Base-by-base conservation (phyloP, 305 asterid genomes). In the Salvia sclarea region DNA sequence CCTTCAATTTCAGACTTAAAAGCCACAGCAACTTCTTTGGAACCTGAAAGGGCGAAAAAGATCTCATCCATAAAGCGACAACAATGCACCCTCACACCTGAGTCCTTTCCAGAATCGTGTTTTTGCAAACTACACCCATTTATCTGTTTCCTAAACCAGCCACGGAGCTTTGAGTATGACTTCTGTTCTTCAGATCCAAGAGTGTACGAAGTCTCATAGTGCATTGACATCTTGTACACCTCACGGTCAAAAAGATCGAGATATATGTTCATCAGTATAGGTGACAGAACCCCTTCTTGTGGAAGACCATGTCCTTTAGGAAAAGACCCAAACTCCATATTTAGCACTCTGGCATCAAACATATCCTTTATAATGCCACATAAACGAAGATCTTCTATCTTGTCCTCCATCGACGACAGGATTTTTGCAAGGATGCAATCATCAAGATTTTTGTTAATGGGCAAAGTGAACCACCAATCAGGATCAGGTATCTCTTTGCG, bases 251-350 rank as follows among this genome's bases (percentile, higher is more conserved):
- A 88, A 40, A 79, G 85, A 81, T 88, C 95, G 63, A 93, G 94
- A 82, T 93, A 88, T 68, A 93, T 76, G 70, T 93, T 93, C 84
- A 85, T 87, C 57, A 93, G 68, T 78, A 93, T 84, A 17, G 98
- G 98, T 9, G 97, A 87, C 74, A 93, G 61, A n/a, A 81, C 81
- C 59, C 98, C 98, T 81, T 93, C 98, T 79, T 93, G 98, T 24
- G 98, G 98, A 78, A 93, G 97, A 78, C 98, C 98, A 11, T 85
- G 95, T 44, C 98, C 96, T 79, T 93, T 93, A 20, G 96, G 86
- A 73, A 85, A 93, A 17, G 80, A 88, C 33, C 98, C 97, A 66
- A 93, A 93, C 79, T 93, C 96, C 72, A 91, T 10, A 68, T 90
- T 93, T 28, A 93, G 84, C n/a, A 81, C 97, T 38, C 71, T 69